phyloP scores from a whole-genome alignment of 1,139 yeast species.

The Saccharomyces pastorianus region DNA sequence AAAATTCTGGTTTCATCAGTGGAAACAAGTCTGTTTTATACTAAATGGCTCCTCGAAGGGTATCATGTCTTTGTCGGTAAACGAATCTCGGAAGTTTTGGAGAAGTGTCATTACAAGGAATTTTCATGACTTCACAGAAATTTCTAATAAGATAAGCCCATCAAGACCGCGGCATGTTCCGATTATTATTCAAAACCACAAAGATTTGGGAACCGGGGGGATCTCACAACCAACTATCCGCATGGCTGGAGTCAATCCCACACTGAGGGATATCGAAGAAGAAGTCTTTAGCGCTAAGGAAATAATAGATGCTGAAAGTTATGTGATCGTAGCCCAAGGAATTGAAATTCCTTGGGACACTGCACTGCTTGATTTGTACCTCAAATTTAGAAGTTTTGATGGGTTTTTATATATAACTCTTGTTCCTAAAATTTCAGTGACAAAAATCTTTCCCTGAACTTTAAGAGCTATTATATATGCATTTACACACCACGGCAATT shows the following conservation, averaged over 20 bases:
- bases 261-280: constrained; percentile 36
- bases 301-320: constrained; percentile 17
- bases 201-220: neutral
- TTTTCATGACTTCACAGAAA: constrained; percentile 32
- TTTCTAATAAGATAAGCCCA: constrained; percentile 36
- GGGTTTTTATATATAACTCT: constrained; percentile 58
- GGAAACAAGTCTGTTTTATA: constrained; percentile 73
- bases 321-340: constrained; percentile 55
- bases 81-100: constrained; percentile 53
- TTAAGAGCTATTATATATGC: neutral
- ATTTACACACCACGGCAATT: neutral
- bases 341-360: constrained; percentile 42
- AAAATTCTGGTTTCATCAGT: constrained; percentile 60
- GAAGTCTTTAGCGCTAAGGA: constrained; percentile 1
- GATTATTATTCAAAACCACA: constrained; percentile 39
- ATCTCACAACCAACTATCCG: constrained; percentile 1
- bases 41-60: constrained; percentile 66
- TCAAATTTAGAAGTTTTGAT: constrained; percentile 53
- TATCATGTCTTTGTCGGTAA: constrained; percentile 64
- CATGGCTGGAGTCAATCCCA: constrained; percentile 8
- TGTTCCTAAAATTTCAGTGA: neutral
- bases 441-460: neutral
- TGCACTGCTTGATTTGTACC: constrained; percentile 47
- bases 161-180: constrained; percentile 43
- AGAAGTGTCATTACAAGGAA: constrained; percentile 37